phyloP scores from a whole-genome alignment of 2,329 filamentous ascomycete genomes.

The Phyllosticta capitalensis region DNA sequence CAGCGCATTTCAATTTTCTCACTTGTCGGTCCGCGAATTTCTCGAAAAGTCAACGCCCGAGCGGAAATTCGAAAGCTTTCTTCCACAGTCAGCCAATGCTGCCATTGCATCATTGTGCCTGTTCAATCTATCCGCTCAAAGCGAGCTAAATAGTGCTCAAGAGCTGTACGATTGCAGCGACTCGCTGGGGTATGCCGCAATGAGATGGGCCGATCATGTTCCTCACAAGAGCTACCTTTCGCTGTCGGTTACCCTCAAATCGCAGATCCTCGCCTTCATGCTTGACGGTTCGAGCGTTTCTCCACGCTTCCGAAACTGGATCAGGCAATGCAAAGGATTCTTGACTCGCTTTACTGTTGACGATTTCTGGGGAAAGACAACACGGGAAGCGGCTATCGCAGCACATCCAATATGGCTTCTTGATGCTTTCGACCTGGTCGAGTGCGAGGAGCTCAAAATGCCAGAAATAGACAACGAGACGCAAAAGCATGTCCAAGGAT shows the following conservation, averaged over 20 bases:
- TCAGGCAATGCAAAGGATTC: no score
- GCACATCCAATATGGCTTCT: neutral
- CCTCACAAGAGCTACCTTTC: no score
- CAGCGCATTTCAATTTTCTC: neutral
- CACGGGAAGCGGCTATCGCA: neutral
- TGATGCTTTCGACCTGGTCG: neutral
- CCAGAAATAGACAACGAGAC: neutral
- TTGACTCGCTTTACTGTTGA: no score
- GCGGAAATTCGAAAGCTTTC: neutral
- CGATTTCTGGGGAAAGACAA: no score
- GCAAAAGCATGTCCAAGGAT: neutral
- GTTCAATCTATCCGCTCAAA: neutral
- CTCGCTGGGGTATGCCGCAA: no score
- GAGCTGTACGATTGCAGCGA: no score
- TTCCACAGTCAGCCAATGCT: neutral
- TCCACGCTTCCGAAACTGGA: no score
- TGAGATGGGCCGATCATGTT: no score
- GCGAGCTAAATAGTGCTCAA: no score
- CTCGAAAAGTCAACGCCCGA: neutral
- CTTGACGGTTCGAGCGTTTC: no score
- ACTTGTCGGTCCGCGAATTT: neutral
- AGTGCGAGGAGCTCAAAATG: neutral
- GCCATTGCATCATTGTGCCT: neutral
- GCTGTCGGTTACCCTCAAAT: no score
- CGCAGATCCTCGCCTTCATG: no score